phyloP scores from a whole-genome alignment of 1,284 basidiomycete genomes.

The Ganoderma resinaceum region DNA sequence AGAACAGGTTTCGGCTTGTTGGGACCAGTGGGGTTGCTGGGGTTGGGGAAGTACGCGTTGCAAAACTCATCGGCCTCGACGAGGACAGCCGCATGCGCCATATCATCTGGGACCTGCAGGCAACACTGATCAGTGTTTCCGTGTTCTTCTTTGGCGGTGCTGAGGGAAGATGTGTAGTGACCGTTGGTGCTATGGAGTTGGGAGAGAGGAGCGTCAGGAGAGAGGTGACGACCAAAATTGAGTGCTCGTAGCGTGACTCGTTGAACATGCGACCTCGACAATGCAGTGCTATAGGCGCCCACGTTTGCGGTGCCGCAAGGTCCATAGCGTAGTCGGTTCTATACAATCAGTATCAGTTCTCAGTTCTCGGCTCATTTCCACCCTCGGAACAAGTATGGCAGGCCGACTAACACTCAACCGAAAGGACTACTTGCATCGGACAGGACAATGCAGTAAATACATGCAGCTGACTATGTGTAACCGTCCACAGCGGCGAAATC shows the following conservation, averaged over 20 bases:
- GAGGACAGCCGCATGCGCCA: slow-evolving; percentile 1
- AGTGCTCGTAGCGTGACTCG: slow-evolving; percentile 64
- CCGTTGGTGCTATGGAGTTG: not conserved
- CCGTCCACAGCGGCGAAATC: not conserved
- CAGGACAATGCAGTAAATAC: too few species aligned
- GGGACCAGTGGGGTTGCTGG: not conserved
- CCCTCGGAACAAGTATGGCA: too few species aligned
- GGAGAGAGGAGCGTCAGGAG: not conserved
- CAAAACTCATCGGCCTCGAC: not conserved
- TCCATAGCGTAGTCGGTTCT: too few species aligned
- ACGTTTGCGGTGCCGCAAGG: too few species aligned
- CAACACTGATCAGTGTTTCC: not conserved
- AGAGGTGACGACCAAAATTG: not conserved
- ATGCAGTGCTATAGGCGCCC: too few species aligned
- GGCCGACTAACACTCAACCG: too few species aligned
- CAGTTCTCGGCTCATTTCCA: too few species aligned
- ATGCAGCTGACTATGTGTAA: too few species aligned
- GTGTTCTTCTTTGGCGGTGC: not conserved
- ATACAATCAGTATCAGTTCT: too few species aligned
- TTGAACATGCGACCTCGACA: slow-evolving; percentile 75
- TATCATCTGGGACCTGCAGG: not conserved
- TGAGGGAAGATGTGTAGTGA: not conserved
- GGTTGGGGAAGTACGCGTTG: not conserved
- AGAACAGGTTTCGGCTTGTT: not conserved
- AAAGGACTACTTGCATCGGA: too few species aligned